A percentile compares a stretch with the other conserved stretches of the same genome.
Conservation (phyloP, 371 early-diverging fungal genomes). For the Circinella minor region DNA sequence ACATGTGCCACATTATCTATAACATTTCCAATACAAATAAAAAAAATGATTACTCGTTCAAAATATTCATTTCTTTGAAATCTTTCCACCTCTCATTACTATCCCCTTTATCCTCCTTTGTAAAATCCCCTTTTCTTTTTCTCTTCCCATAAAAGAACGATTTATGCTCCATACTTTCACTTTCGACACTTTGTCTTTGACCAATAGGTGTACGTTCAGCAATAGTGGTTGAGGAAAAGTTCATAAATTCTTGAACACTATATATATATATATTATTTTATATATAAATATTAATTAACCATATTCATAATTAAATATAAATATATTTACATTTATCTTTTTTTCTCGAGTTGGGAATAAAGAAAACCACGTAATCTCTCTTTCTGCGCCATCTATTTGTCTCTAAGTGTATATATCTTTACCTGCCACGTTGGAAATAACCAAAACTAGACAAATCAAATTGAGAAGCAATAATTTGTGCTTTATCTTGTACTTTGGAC, state of each 20-base stretch:
- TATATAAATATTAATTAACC: too few relatives aligned
- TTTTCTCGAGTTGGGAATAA: background rate
- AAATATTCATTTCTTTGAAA: too few relatives aligned
- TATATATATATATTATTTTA: background rate
- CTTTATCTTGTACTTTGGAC: slow-evolving; percentile 52
- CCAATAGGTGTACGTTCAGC: slow-evolving; percentile 88
- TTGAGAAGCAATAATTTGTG: slow-evolving; percentile 61
- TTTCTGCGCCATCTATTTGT: background rate
- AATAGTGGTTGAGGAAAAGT: slow-evolving; percentile 84
- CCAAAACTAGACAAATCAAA: slow-evolving; percentile 85
- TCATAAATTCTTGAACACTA: slow-evolving; percentile 91
- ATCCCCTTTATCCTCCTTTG: background rate
- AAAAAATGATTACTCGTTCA: too few relatives aligned
- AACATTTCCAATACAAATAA: too few relatives aligned
- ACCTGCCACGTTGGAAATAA: slow-evolving; percentile 90
- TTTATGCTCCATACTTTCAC: slow-evolving; percentile 64
- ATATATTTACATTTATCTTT: background rate
- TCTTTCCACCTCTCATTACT: background rate
- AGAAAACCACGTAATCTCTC: background rate
- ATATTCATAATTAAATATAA: too few relatives aligned
- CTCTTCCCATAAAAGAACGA: slow-evolving; percentile 2
- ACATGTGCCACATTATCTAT: slow-evolving; percentile 86
- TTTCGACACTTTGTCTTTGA: slow-evolving; percentile 84
- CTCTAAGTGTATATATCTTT: slow-evolving; percentile 17
- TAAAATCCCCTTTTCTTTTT: background rate